A percentile compares a stretch with the other conserved stretches of the same genome.
Conservation (phyloP, 768 basidiomycete species). For the Scleroderma citrinum region DNA sequence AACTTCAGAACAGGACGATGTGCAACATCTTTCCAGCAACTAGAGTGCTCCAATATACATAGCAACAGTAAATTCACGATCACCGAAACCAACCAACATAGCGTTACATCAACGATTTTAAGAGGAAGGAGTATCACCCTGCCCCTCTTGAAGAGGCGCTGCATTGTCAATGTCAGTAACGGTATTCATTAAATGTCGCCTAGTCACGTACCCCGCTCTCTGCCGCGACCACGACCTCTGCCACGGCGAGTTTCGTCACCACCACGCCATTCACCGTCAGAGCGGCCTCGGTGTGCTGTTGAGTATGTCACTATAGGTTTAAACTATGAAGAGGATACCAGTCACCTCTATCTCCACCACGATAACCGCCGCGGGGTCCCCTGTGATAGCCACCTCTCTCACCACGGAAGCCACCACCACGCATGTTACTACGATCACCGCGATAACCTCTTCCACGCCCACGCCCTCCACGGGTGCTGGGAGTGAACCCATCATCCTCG, state of each 20-base stretch:
- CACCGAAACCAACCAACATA: too few species aligned
- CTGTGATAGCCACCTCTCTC: constrained; percentile 30
- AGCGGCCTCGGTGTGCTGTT: constrained; percentile 14
- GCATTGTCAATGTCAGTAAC: too few species aligned
- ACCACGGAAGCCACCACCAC: constrained; percentile 37
- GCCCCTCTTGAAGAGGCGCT: too few species aligned
- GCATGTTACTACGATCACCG: constrained; percentile 36
- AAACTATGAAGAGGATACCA: constrained; percentile 1
- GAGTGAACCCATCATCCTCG: constrained; percentile 63
- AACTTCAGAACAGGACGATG: too few species aligned
- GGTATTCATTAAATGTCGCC: too few species aligned
- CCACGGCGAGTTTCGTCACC: constrained; percentile 39
- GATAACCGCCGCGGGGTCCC: constrained; percentile 31
- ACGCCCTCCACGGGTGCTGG: constrained; percentile 39
- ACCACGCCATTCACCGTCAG: constrained; percentile 34
- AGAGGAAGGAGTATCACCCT: too few species aligned
- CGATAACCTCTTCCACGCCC: constrained; percentile 40
- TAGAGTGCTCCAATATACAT: too few species aligned
- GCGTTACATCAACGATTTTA: too few species aligned
- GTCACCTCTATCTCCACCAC: constrained; percentile 29
- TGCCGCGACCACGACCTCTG: constrained; percentile 38
- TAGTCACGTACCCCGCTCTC: constrained; percentile 25
- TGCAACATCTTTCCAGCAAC: too few species aligned
- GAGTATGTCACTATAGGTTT: neutral
- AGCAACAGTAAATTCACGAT: too few species aligned